Evolutionary conservation across 345 rosid genomes (phyloP), one percentile per base, ranked within the genome.

Genomic region (Syzygium aqueum): DNA sequence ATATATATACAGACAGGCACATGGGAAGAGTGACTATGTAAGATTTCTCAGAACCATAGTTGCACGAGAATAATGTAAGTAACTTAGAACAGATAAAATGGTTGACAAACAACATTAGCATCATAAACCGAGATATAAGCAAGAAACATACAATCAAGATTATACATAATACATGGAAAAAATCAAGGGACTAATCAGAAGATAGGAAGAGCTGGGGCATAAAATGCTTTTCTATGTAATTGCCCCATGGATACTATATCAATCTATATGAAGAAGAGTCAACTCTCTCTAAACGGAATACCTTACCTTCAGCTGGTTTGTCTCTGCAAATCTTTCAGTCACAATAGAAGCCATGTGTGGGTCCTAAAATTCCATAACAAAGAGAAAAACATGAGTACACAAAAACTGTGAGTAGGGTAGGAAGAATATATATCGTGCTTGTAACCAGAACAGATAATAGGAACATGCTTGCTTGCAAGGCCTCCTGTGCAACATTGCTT

Each of bases 311-410:
- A 97, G 91, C 86, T 86, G 90, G 77, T 89, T 86, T 19, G 90
- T 91, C 86, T 87, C 91, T 67, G 93, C 91, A 90, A 96, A 95
- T 90, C 98, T 93, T 86, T 96, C 95, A 27, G 46, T 92, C 63
- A 95, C 96, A 78, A 96, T 89, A 87, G 88, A 93, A 88, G 92
- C 97, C 98, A 97, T 97, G 87, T 96, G 94, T 12, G 94, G 95
- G 91, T 97, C 99, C 99, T 97, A 88, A 73, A 49, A 89, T 21
- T 67, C 28, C 90, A 63, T 49, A 82, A 88, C 37, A 85, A 22
- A 9, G 10, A 23, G 65, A 84, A 28, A 57, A 56, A 30, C 14
- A 6, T 52, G 80, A 83, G 67, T 23, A 11, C 27, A 25, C 40
- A 25, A 49, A 46, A 23, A 50, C 51, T 28, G 23, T 22, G n/a